Evolutionary conservation across 2,329 filamentous ascomycete genomes (phyloP).

Genomic region (Aspergillus glaucus): DNA sequence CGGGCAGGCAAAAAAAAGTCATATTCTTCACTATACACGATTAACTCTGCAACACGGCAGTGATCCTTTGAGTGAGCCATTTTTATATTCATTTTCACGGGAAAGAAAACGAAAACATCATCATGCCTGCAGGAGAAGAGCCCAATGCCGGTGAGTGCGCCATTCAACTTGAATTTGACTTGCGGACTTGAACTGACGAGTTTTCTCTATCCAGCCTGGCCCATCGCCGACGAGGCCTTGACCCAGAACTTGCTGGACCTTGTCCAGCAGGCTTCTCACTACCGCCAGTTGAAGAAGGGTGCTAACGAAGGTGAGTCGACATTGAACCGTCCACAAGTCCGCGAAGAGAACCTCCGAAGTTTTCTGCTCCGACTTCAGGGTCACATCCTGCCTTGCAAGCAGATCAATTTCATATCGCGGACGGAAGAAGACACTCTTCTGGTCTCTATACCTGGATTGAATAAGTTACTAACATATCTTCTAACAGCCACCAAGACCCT

Average conservation of each 20-base stretch:
- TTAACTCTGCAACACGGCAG: constrained; percentile 19
- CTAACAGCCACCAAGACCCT: constrained; percentile 68
- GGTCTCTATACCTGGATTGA: too few relatives aligned
- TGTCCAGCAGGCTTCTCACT: constrained; percentile 61
- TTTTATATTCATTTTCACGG: constrained; percentile 14
- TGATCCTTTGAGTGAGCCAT: constrained; percentile 36
- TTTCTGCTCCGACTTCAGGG: too few relatives aligned
- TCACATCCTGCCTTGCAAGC: too few relatives aligned
- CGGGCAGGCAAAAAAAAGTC: not conserved
- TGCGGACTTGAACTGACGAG: not conserved
- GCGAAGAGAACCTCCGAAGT: too few relatives aligned
- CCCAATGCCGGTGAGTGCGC: constrained; percentile 21
- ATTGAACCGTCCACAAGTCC: too few relatives aligned
- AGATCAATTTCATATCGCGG: too few relatives aligned
- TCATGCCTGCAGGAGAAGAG: constrained; percentile 25
- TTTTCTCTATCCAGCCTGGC: constrained; percentile 50
- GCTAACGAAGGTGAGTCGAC: constrained; percentile 60
- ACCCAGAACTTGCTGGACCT: constrained; percentile 78
- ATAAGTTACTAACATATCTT: constrained; percentile 3
- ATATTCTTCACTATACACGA: not conserved
- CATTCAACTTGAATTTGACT: too few relatives aligned
- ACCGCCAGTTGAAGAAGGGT: constrained; percentile 77
- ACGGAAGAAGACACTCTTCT: too few relatives aligned
- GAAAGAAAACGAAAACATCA: constrained; percentile 2
- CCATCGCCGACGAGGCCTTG: constrained; percentile 65